phyloP scores from a whole-genome alignment of 2,329 filamentous ascomycete genomes.

The Knufia fluminis region DNA sequence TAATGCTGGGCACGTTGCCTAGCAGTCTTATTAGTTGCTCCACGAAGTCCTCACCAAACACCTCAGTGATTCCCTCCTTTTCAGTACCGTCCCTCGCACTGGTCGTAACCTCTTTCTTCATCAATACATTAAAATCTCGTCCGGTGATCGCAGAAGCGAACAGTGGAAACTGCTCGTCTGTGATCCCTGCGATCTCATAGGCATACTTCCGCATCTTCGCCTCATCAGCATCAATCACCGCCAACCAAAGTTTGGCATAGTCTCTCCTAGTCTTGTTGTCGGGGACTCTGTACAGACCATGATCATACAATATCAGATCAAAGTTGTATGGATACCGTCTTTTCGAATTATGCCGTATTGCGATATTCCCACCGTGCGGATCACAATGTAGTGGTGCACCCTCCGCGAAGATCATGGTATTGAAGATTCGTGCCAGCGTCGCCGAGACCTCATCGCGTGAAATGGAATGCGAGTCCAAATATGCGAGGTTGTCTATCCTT shows the following conservation, averaged over 20 bases:
- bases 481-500: constrained; percentile 80
- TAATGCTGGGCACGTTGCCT: constrained; percentile 80
- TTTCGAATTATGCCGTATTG: constrained; percentile 66
- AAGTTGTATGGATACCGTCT: constrained; percentile 62
- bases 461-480: constrained; percentile 75
- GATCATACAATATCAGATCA: constrained; percentile 92
- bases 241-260: constrained; percentile 96
- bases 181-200: constrained; percentile 78
- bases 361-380: constrained; percentile 91
- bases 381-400: constrained; percentile 90
- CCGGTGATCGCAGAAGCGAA: constrained; percentile 96
- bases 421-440: constrained; percentile 83
- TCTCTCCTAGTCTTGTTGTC: constrained; percentile 66
- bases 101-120: constrained; percentile 40
- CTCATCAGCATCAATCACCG: constrained; percentile 85
- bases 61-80: constrained; percentile 75
- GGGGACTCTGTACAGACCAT: constrained; percentile 92
- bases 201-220: constrained; percentile 78
- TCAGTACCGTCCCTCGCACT: constrained; percentile 61
- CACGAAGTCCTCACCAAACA: constrained; percentile 78
- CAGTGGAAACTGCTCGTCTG: constrained; percentile 81
- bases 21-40: constrained; percentile 81
- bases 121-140: constrained; percentile 73
- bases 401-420: constrained; percentile 97
- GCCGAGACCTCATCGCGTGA: constrained; percentile 93